Evolutionary conservation across 2,329 filamentous ascomycete genomes (phyloP), one percentile per base, ranked within the genome.

Genomic region (Onygenales sp.): DNA sequence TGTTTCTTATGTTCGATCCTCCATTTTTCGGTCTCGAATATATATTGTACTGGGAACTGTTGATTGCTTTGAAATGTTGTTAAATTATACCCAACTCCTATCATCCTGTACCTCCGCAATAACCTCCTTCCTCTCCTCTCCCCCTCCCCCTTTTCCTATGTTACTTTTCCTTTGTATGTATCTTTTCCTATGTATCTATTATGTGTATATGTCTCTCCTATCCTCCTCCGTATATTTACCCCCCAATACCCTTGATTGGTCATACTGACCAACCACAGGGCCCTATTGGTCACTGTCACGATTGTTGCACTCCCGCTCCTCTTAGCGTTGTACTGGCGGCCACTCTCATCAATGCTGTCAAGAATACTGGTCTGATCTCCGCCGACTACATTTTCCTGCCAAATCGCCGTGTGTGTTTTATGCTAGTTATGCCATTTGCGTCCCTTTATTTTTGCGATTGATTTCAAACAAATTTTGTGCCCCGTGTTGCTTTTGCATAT

Each of bases 181-280:
- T 6, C 2, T 34, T 49, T 32, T 49, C 47, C 21, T 49, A 49
- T 49, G 17, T 49, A 14, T 40, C 14, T 27, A 27, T 10, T 21
- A 49, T 31, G 31, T 31, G 36, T 42, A 11, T n/a, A 42, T 42
- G 10, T 17, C 13, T 51, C 42, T 54, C 21, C 47, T 57, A 49
- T 49, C 10, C 40, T 27, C 47, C 10, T 43, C 37, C 36, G 14
- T 17, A 27, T 27, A 27, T 44, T 54, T 34, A 32, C 14, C 32
- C 11, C 40, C 31, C 31, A 37, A 53, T 34, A n/a, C 33, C 39
- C 42, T 31, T 44, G 27, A 37, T 17, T 32, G 53, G 56, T 58
- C 57, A 58, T 58, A 61, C 64, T 67, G 61, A 67, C 62, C 57
- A 59, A 58, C 61, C 54, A 57, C 65, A 69, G 66, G 63, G 57